Base-by-base conservation (phyloP, 2,329 filamentous ascomycete genomes). In the Botryotinia globosa region DNA sequence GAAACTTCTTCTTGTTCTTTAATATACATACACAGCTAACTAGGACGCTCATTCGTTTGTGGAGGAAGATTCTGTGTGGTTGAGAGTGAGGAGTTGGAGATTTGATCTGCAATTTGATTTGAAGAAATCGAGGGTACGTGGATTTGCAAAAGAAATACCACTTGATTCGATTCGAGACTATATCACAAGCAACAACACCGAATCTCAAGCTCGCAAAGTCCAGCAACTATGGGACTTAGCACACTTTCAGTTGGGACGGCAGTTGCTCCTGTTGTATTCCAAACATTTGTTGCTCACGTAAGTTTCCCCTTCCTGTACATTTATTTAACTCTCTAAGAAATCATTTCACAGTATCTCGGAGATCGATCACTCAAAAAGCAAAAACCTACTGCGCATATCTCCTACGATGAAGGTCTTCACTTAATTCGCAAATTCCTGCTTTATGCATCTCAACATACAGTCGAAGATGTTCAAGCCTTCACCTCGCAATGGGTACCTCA, bases 381-480 rank as follows among this genome's bases (percentile, higher is more conserved):
- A 76, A 94, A 94, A 75, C 95, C 95, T 0, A 97, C 93, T 1
- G 92, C 92, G 1, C 93, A 97, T 81, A 90, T 99, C 72, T 94
- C 94, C 70, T 99, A 99, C 83, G 93, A 98, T 80, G 93, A 98
- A 83, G 95, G 94, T 54, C 87, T 99, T 22, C 89, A 93, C 76
- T 87, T 99, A 68, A 91, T 98, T 78, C 92, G 94, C 67, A 89
- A 91, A 51, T 98, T 99, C 82, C 87, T 99, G 51, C 83, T 88
- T 59, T 96, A 94, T 82, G 91, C 94, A 5, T 94, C 95, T 1
- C 91, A 93, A 75, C 93, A 98, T 81, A 94, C 93, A 0, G 91
- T 99, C 78, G 96, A 99, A 82, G 94, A 98, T 75, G 83, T 98
- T 44, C 96, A 99, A 80, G 89, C 90, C 5, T 98, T 98, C 81